phyloP scores from a whole-genome alignment of 805 yeast genomes.

The Ogataea saltuana region DNA sequence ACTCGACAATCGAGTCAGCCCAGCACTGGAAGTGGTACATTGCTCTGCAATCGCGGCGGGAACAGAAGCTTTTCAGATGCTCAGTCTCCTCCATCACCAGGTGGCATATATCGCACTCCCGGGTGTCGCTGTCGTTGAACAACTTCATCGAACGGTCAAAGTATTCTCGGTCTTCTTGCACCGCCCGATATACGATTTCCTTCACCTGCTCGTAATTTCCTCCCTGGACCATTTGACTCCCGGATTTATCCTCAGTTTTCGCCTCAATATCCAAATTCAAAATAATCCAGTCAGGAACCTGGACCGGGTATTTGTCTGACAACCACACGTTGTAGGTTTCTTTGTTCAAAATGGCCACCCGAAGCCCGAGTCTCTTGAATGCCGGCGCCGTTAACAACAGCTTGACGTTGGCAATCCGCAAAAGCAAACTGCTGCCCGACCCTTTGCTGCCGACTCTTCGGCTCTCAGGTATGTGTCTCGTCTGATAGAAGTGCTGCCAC shows the following conservation, averaged over 20 bases:
- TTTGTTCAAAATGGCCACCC: constrained; percentile 46
- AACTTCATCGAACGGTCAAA: constrained; percentile 18
- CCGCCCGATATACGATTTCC: constrained; percentile 17
- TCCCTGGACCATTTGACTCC: constrained; percentile 19
- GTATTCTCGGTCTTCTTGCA: constrained; percentile 16
- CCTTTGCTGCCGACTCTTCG: constrained; percentile 40
- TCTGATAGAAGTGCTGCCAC: constrained; percentile 70
- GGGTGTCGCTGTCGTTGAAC: constrained; percentile 9
- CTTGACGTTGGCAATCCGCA: constrained; percentile 49
- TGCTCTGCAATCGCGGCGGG: constrained; percentile 28
- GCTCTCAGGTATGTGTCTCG: constrained; percentile 54
- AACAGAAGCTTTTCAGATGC: constrained; percentile 28
- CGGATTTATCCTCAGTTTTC: background rate
- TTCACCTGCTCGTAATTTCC: constrained; percentile 36
- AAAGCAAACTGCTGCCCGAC: constrained; percentile 44
- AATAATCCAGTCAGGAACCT: constrained; percentile 24
- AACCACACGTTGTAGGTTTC: constrained; percentile 38
- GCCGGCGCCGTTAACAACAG: constrained; percentile 43
- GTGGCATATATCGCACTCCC: constrained; percentile 20
- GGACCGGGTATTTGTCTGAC: constrained; percentile 34
- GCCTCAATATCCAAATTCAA: constrained; percentile 17
- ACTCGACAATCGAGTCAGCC: constrained; percentile 19
- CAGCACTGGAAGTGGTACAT: constrained; percentile 40
- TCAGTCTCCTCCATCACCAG: constrained; percentile 17
- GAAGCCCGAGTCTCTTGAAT: constrained; percentile 47